Evolutionary conservation across 805 yeast genomes (phyloP).

Genomic region (Metschnikowia continentalis): DNA sequence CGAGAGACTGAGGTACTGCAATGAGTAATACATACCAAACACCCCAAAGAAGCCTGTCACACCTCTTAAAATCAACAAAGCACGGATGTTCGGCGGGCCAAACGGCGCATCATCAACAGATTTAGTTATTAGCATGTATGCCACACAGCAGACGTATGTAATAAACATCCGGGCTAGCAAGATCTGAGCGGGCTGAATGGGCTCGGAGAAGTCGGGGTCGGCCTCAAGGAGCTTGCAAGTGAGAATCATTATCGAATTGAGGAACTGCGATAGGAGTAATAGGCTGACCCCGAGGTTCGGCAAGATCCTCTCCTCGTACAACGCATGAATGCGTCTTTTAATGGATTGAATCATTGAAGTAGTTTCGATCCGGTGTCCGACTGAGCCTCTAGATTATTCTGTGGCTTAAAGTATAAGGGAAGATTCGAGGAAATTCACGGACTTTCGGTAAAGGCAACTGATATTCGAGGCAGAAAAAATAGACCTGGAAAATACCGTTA

Average conservation of each 20-base stretch:
- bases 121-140: slow-evolving; percentile 49
- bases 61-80: slow-evolving; percentile 59
- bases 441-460: not conserved
- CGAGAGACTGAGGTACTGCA: slow-evolving; percentile 68
- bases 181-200: slow-evolving; percentile 76
- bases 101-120: slow-evolving; percentile 58
- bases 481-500: not conserved
- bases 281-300: slow-evolving; percentile 49
- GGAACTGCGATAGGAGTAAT: slow-evolving; percentile 60
- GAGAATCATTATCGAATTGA: slow-evolving; percentile 73
- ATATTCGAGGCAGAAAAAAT: not conserved
- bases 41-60: slow-evolving; percentile 71
- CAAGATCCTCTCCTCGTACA: slow-evolving; percentile 7
- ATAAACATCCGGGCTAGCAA: slow-evolving; percentile 72
- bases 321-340: not conserved
- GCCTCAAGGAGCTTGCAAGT: slow-evolving; percentile 72
- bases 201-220: slow-evolving; percentile 52
- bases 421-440: not conserved
- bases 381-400: not conserved
- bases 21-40: slow-evolving; percentile 69
- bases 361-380: no score
- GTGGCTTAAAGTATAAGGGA: not conserved
- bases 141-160: slow-evolving; percentile 56
- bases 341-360: slow-evolving; percentile 1
- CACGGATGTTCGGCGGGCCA: slow-evolving; percentile 61